Base-by-base conservation (phyloP, 2,329 filamentous ascomycete species). In the Tolypocladium ovalisporum region DNA sequence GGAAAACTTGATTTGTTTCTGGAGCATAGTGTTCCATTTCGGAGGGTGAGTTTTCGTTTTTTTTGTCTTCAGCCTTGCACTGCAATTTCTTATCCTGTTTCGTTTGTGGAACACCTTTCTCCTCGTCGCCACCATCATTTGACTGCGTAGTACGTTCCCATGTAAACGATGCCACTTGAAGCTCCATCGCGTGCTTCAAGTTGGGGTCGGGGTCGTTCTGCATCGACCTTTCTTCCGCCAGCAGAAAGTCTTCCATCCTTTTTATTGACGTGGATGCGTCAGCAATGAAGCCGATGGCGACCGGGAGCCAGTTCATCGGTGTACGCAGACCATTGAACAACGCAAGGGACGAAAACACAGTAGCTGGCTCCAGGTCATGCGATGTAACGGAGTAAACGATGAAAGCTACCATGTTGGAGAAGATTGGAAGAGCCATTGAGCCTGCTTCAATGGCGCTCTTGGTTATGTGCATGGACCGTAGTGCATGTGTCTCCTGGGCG, bases 351-450 rank as follows among this genome's bases (percentile, higher is more conserved):
- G 93, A 97, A 75, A 99, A 97, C 39, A 97, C 82, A 27, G 85
- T 78, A 0, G 91, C 90, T 0, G 94, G 86, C 1, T 83, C 77
- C 22, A 97, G 79, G 34, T 71, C 70, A 63, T 91, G 86, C 58
- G 87, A 77, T 1, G 84, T 81, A 40, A 86, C 72, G 1, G 84
- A 86, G 64, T 83, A 88, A 0, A 90, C 94, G 71, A 97, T 92
- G 71, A 97, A 97, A 0, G 93, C 84, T 40, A 97, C 72, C 90
- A 97, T 97, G 1, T 92, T 95, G 0, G 93, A 91, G 65, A 97
- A 97, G 55, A 96, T 89, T 7, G 94, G 93, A 66, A 96, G 81
- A 0, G 90, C 87, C 80, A 96, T 83, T 66, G 89, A 89, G 53
- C 94, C 78, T 15, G 89, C 88, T 70, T 91, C 87, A 74, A 96